A percentile compares a stretch with the other conserved stretches of the same genome.
Conservation (phyloP, 495 filamentous ascomycete species). For the Oidiodendron maius region DNA sequence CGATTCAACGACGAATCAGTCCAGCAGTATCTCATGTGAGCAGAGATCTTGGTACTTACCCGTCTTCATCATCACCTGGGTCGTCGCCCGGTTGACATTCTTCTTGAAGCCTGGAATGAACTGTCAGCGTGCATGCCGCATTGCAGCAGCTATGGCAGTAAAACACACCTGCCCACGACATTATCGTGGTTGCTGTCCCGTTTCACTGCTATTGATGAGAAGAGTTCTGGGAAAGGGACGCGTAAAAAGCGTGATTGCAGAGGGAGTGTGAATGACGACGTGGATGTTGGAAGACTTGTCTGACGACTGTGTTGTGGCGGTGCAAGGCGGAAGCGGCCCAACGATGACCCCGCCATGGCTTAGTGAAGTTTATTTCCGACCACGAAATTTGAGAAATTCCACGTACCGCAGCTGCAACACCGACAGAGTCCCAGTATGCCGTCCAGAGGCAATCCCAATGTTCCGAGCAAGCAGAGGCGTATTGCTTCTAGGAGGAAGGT, state of each 20-base stretch:
- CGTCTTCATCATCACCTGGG: constrained; percentile 99
- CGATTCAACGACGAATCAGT: not conserved
- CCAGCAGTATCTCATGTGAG: too few relatives aligned
- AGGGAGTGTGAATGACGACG: not conserved
- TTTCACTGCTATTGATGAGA: not conserved
- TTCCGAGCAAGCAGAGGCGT: constrained; percentile 21
- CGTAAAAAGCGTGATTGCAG: too few relatives aligned
- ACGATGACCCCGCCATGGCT: not conserved
- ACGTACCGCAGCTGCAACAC: too few relatives aligned
- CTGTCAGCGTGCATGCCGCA: not conserved
- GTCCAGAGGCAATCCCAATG: constrained; percentile 24
- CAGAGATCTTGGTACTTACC: constrained; percentile 40
- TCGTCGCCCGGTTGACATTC: constrained; percentile 96
- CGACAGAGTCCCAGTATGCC: constrained; percentile 17
- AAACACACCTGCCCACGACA: constrained; percentile 25
- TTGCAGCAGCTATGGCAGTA: not conserved
- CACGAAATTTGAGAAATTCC: too few relatives aligned
- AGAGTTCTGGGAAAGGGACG: not conserved
- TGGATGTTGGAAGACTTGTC: not conserved
- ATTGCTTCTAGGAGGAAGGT: constrained; percentile 19
- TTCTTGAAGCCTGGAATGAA: constrained; percentile 84
- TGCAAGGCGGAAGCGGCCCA: too few relatives aligned
- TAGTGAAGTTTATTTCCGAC: not conserved
- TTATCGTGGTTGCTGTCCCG: constrained; percentile 9
- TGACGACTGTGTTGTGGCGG: constrained; percentile 6